Evolutionary conservation across 2,329 filamentous ascomycete genomes (phyloP).

Genomic region (Cryphonectria carpinicola): DNA sequence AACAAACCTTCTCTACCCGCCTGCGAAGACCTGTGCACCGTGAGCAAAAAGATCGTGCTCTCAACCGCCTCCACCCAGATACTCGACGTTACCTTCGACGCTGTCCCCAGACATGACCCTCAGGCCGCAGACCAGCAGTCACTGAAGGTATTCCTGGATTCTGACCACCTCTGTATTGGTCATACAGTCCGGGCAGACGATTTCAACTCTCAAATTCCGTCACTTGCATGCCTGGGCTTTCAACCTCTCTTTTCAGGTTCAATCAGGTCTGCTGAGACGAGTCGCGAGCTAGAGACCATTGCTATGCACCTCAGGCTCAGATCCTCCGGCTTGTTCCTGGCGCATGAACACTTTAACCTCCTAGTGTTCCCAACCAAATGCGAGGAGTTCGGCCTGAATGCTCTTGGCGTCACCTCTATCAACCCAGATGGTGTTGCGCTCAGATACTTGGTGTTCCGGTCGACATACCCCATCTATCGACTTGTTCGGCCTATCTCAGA

Average conservation of each 20-base stretch:
- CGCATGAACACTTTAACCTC: constrained; percentile 40
- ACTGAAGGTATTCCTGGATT: constrained; percentile 33
- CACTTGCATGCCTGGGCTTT: constrained; percentile 23
- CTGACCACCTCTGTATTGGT: constrained; percentile 36
- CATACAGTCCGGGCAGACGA: constrained; percentile 37
- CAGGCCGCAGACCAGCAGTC: constrained; percentile 29
- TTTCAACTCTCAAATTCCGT: constrained; percentile 27
- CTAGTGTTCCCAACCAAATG: constrained; percentile 45
- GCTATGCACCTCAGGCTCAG: constrained; percentile 41
- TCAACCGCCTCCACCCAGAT: constrained; percentile 5
- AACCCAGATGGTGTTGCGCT: constrained; percentile 33
- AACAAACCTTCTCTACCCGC: constrained; percentile 20
- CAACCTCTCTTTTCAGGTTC: constrained; percentile 34
- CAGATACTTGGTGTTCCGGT: constrained; percentile 44
- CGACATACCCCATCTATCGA: constrained; percentile 27
- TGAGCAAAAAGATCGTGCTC: constrained; percentile 32
- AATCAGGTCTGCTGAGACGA: constrained; percentile 26
- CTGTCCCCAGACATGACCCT: constrained; percentile 29
- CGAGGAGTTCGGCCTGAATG: constrained; percentile 39
- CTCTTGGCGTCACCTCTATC: constrained; percentile 29
- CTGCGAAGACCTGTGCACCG: constrained; percentile 26
- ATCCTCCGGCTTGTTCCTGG: constrained; percentile 42
- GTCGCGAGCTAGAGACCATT: constrained; percentile 28
- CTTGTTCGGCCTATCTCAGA: constrained; percentile 13
- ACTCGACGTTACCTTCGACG: constrained; percentile 35